phyloP scores from a whole-genome alignment of 768 basidiomycete species.

The Psilocybe sp. region DNA sequence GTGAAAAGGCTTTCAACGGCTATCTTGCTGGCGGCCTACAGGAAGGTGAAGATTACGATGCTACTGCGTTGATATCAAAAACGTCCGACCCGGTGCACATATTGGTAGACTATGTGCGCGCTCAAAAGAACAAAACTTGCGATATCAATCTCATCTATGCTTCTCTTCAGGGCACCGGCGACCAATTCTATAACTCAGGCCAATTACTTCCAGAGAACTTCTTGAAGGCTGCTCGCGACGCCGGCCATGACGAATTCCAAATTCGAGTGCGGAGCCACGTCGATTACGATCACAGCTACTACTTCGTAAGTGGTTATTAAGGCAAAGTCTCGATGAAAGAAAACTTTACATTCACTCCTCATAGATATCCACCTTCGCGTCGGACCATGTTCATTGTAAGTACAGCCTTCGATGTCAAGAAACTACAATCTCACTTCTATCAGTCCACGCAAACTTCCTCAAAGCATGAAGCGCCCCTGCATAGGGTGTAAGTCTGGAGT shows the following conservation, averaged over 20 bases:
- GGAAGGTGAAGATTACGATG: constrained; percentile 81
- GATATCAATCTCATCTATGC: background rate
- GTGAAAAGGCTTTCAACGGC: constrained; percentile 84
- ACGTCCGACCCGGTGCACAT: constrained; percentile 67
- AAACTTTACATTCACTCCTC: background rate
- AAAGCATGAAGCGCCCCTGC: constrained; percentile 52
- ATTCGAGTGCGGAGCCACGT: constrained; percentile 78
- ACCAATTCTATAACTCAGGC: constrained; percentile 80
- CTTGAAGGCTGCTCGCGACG: constrained; percentile 68
- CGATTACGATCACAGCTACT: constrained; percentile 89
- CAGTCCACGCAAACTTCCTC: constrained; percentile 87
- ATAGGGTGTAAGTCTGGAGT: no score
- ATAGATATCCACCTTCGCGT: constrained; percentile 86
- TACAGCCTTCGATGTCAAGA: constrained; percentile 9
- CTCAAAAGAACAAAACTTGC: background rate
- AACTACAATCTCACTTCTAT: constrained; percentile 13
- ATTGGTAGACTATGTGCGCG: constrained; percentile 80
- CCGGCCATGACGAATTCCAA: constrained; percentile 70
- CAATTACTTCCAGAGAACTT: constrained; percentile 93
- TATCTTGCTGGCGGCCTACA: constrained; percentile 76
- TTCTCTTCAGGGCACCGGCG: constrained; percentile 61
- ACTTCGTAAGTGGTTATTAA: constrained; percentile 54
- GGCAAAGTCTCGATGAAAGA: background rate
- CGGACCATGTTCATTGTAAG: constrained; percentile 88
- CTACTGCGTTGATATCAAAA: constrained; percentile 74